Base-by-base conservation (phyloP, 2,329 filamentous ascomycete genomes). In the Diaporthe amygdali region DNA sequence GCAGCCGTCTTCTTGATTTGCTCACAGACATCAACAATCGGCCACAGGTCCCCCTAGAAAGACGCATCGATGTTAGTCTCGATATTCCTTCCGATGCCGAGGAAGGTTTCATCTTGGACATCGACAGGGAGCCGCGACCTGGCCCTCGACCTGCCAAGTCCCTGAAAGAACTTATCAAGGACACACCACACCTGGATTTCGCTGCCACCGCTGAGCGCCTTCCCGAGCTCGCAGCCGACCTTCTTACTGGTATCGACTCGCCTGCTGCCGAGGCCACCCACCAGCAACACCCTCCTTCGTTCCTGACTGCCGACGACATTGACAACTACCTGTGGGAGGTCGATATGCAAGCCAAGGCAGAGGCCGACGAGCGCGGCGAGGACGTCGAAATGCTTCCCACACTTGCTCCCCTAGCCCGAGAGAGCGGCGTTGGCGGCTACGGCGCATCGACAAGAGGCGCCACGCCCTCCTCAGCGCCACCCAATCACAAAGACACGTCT, bases 21-120 rank as follows among this genome's bases (percentile, higher is more conserved):
- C 89, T 98, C 41, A 87, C 97, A 73, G 95, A 98, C 78, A 89
- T 98, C 83, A 99, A 99, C 83, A 91, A 93, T 66, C 93, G 91
- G 52, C 86, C 92, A 25, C 93, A 96, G 79, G 91, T 98, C 54
- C 91, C 94, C 14, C 85, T 90, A 34, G 88, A 92, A 71, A 90
- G 93, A 77, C 93, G 93, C 76, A 92, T 94, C 83, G 92, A 96
- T 77, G 84, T 98, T 70, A 86, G 84, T 63, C 80, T 88, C 9
- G 81, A 85, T 52, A 79, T 80, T 27, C 81, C 84, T 3, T 80
- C 83, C 14, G 81, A 84, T 20, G 83, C 86, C 69, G 74, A 81
- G 30, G 81, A 91, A 77, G 89, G 92, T 17, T 89, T 93, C 1
- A 82, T 93, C 68, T 87, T 93, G 75, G 94, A 97, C 82, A 94